These are phyloP conservation scores for Hansenula sp. DNA, from an alignment of 1,139 yeast species.

Conservation along the genomic window DNA sequence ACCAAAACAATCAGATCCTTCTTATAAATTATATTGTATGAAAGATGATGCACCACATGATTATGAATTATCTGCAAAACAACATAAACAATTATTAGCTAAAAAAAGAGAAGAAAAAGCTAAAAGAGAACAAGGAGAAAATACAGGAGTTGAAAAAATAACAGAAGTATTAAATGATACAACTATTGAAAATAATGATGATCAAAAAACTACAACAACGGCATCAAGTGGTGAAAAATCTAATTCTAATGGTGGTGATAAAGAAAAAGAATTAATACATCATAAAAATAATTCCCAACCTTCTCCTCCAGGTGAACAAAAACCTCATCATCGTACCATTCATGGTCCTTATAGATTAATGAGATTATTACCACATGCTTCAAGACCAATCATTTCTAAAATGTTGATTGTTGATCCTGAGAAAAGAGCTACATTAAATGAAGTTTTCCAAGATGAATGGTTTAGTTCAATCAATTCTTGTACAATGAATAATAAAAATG, in stretches of 20 bases:
- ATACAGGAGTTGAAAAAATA: constrained; percentile 7
- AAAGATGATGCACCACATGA: constrained; percentile 38
- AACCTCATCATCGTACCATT: constrained; percentile 17
- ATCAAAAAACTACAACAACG: background rate
- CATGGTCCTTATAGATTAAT: constrained; percentile 86
- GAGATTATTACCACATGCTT: constrained; percentile 80
- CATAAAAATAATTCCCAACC: constrained; percentile 4
- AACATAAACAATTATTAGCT: constrained; percentile 38
- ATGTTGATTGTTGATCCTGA: constrained; percentile 71
- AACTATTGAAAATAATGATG: constrained; percentile 4
- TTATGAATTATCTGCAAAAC: constrained; percentile 41
- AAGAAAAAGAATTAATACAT: background rate
- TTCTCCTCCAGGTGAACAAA: constrained; percentile 12
- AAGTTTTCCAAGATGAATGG: constrained; percentile 70
- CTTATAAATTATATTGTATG: constrained; percentile 59
- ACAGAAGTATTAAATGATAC: constrained; percentile 14
- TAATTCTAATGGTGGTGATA: too few relatives aligned
- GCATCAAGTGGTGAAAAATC: too few relatives aligned
- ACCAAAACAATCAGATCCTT: constrained; percentile 82
- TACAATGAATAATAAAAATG: constrained; percentile 39
- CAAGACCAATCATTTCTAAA: constrained; percentile 69
- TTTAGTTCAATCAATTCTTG: constrained; percentile 50
- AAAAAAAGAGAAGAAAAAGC: constrained; percentile 30
- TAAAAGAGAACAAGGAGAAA: constrained; percentile 8
- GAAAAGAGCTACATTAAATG: constrained; percentile 65